Base-by-base conservation (phyloP, 1,139 yeast genomes). In the Arxiozyma bovina region DNA sequence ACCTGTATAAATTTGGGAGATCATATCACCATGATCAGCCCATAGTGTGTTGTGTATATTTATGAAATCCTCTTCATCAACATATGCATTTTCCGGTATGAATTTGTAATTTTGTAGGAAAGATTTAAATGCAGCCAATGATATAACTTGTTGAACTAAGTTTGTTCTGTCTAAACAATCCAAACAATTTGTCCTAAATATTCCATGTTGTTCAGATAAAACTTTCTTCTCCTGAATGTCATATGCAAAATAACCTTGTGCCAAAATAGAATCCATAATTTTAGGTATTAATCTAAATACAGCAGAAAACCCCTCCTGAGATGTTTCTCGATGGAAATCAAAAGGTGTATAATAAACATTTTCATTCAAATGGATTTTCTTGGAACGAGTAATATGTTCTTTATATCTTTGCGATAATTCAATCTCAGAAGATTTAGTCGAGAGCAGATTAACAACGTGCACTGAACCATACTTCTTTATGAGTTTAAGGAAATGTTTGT, bases 1-100 rank as follows among this genome's bases (percentile, higher is more conserved):
- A 12, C 99, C 99, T 0, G 99, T 94, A 67, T 94, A 94, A 40
- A 93, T 93, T 68, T 90, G 97, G 1, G 98, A 90, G 11, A 94
- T 81, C 58, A 94, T 96, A 70, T 94, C 99, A 52, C 99, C 99
- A 69, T 93, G 91, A 69, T 94, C 97, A 0, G 99, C 99, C 99
- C 99, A 94, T 22, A 93, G 72, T 4, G 85, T 76, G 62, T 91
- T 87, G 65, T 91, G 96, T 57, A 79, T 82, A 42, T 71, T 67
- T 67, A 83, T 77, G 46, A 87, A 71, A 27, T 83, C 93, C n/a
- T 63, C 63, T 11, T 66, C 65, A 38, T 66, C 70, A 30, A 60
- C 57, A 47, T 48, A 55, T 56, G 68, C 49, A 60, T 72, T 60
- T 62, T 74, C 38, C 15, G 45, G 44, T 73, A 73, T 43, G 68